Conservation (phyloP, 768 basidiomycete species). For the Albatrellus ellisii region DNA sequence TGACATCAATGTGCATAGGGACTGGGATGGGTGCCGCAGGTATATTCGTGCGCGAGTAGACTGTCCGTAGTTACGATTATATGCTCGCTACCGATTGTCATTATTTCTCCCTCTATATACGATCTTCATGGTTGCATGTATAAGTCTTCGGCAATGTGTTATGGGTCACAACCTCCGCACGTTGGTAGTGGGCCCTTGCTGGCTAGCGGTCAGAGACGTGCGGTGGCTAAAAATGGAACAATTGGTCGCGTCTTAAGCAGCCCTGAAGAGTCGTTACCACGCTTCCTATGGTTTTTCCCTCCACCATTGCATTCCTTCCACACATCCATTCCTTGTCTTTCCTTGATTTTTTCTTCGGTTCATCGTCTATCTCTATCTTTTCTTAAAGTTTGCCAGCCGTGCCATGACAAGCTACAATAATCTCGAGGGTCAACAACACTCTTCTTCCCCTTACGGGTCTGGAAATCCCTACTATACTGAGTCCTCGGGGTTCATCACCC, state of each 20-base stretch:
- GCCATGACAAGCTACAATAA: constrained; percentile 30
- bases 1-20: constrained; percentile 86
- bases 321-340: constrained; percentile 5
- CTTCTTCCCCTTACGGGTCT: constrained; percentile 35
- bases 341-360: constrained; percentile 8
- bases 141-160: too few species aligned
- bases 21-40: constrained; percentile 89
- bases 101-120: too few species aligned
- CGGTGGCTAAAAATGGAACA: constrained; percentile 1
- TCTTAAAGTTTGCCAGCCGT: constrained; percentile 10
- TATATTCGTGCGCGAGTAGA: constrained; percentile 51
- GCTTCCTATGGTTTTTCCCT: background rate
- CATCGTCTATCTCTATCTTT: background rate
- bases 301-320: background rate
- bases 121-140: too few species aligned
- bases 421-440: constrained; percentile 3
- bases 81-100: too few species aligned
- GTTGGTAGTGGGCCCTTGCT: background rate
- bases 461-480: constrained; percentile 58
- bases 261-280: background rate
- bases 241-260: background rate
- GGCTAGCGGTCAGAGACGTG: background rate
- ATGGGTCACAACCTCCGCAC: background rate
- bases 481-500: constrained; percentile 59
- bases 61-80: too few species aligned